phyloP scores from a whole-genome alignment of 331 rosid species.

The Malus hybrid region DNA sequence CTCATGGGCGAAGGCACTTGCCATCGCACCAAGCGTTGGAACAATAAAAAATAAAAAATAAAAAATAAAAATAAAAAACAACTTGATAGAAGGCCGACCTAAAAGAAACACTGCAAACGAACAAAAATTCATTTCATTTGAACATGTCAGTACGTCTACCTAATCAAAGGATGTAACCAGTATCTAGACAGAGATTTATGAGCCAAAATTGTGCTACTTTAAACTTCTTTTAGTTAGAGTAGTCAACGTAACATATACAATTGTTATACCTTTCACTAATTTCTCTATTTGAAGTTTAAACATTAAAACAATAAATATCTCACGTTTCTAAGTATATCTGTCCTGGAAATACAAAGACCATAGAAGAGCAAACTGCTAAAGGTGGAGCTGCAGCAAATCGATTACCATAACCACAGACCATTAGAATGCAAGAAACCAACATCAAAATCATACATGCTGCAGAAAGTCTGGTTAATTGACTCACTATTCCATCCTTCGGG shows the following conservation, averaged over 20 bases:
- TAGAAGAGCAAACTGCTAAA: not conserved
- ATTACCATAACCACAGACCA: not conserved
- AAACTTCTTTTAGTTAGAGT: not conserved
- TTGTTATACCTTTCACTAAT: not conserved
- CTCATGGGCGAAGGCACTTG: too few relatives aligned
- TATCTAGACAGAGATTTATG: not conserved
- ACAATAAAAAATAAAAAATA: not conserved
- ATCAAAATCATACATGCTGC: not conserved
- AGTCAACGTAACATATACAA: not conserved
- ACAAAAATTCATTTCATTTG: not conserved
- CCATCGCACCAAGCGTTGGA: not conserved
- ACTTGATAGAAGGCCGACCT: not conserved
- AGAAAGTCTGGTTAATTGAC: constrained; percentile 25
- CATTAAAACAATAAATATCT: not conserved
- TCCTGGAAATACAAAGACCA: not conserved
- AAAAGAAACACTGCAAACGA: not conserved
- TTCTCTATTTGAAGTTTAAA: not conserved
- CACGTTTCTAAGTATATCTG: not conserved
- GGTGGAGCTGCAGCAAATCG: not conserved
- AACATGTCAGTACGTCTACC: not conserved
- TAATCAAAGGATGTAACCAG: not conserved
- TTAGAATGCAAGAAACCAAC: not conserved
- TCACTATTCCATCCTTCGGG: constrained; percentile 76
- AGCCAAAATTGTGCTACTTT: not conserved
- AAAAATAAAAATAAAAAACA: not conserved